phyloP scores from a whole-genome alignment of 805 yeast species.

The Candida insectorum region DNA sequence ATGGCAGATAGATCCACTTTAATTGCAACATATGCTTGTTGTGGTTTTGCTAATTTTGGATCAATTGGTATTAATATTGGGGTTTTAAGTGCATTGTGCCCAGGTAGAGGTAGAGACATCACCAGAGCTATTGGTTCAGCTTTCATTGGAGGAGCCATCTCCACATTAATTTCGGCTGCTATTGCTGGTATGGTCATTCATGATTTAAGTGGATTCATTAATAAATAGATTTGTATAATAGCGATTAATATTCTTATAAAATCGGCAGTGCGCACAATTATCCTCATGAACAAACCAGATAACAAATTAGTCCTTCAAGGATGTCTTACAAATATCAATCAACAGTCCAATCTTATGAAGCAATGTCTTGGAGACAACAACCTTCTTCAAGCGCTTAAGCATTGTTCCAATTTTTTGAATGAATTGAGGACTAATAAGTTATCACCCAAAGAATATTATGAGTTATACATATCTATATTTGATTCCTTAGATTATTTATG shows the following conservation, averaged over 20 bases:
- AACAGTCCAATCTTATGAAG: slow-evolving; percentile 74
- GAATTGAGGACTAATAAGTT: slow-evolving; percentile 75
- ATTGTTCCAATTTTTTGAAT: slow-evolving; percentile 75
- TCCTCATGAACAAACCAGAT: slow-evolving; percentile 6
- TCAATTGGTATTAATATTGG: slow-evolving; percentile 61
- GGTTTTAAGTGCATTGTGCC: slow-evolving; percentile 55
- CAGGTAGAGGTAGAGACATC: slow-evolving; percentile 45
- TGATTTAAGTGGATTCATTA: slow-evolving; percentile 32
- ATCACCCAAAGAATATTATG: slow-evolving; percentile 91
- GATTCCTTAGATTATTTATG: slow-evolving; percentile 76
- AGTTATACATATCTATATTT: slow-evolving; percentile 76
- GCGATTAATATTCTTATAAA: background rate
- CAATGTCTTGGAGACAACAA: slow-evolving; percentile 62
- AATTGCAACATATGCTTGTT: slow-evolving; percentile 58
- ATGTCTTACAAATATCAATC: slow-evolving; percentile 47
- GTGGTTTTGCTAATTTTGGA: slow-evolving; percentile 64
- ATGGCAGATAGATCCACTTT: slow-evolving; percentile 51
- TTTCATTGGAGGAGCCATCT: slow-evolving; percentile 48
- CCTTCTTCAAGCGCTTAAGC: slow-evolving; percentile 84
- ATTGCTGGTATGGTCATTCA: slow-evolving; percentile 64
- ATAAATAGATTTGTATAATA: slow-evolving; percentile 1
- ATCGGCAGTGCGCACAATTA: background rate
- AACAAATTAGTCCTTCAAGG: slow-evolving; percentile 17
- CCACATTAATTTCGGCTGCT: slow-evolving; percentile 55
- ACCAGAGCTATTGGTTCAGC: slow-evolving; percentile 46